phyloP scores from a whole-genome alignment of 768 basidiomycete species.

The Hericium coralloides region DNA sequence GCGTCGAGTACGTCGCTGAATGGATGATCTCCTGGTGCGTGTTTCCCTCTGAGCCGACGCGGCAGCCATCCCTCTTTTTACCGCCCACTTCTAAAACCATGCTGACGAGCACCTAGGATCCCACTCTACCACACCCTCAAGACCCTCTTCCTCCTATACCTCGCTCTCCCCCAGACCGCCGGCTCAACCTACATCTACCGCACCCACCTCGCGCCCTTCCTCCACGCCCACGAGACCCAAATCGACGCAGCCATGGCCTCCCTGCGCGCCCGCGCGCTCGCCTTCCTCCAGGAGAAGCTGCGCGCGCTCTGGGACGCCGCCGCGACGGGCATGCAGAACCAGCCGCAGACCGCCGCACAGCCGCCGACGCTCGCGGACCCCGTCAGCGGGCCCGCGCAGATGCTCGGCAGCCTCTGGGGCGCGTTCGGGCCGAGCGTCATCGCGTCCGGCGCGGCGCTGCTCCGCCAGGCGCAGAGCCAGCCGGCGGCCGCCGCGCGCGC shows the following conservation, averaged over 20 bases:
- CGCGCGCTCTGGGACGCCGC: constrained; percentile 60
- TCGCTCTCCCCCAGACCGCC: constrained; percentile 83
- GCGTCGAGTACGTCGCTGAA: constrained; percentile 75
- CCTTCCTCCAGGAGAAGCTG: constrained; percentile 55
- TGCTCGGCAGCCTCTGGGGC: constrained; percentile 64
- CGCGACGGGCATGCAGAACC: constrained; percentile 38
- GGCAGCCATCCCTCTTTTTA: background rate
- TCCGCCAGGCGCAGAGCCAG: constrained; percentile 32
- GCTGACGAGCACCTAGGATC: constrained; percentile 43
- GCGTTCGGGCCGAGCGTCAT: constrained; percentile 68
- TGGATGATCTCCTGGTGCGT: constrained; percentile 84
- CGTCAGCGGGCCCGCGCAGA: constrained; percentile 53
- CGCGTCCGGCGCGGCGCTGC: constrained; percentile 55
- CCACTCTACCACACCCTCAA: constrained; percentile 84
- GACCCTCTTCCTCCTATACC: constrained; percentile 78
- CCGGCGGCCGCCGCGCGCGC: background rate
- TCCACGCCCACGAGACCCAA: constrained; percentile 71
- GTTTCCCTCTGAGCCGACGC: background rate
- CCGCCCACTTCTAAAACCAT: constrained; percentile 8
- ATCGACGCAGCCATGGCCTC: constrained; percentile 77
- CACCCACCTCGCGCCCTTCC: constrained; percentile 73
- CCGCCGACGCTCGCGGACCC: constrained; percentile 44
- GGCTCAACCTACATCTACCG: constrained; percentile 83
- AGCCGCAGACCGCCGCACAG: constrained; percentile 23
- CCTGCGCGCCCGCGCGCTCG: constrained; percentile 47